These are phyloP conservation scores for Rosa rugosa DNA, from an alignment of 306 rosid genomes.

Conservation along the genomic window DNA sequence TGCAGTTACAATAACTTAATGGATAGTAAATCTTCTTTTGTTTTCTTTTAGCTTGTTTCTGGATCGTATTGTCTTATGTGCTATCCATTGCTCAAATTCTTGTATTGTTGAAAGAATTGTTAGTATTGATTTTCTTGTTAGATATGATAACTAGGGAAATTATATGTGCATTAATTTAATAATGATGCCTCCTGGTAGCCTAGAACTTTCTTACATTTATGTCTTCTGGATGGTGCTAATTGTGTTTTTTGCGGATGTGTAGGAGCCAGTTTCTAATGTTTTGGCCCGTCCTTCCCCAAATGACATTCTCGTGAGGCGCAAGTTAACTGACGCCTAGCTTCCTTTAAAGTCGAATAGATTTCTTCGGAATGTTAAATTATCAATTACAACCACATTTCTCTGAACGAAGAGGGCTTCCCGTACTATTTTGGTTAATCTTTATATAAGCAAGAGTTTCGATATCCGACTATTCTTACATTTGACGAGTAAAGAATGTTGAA, in stretches of 20 bases:
- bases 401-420: not conserved
- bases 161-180: constrained; percentile 2
- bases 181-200: not conserved
- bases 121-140: constrained; percentile 3
- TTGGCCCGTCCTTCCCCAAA: constrained; percentile 91
- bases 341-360: not conserved
- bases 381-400: not conserved
- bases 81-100: not conserved
- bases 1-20: not conserved
- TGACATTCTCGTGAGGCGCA: constrained; percentile 99
- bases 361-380: not conserved
- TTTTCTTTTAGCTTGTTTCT: not conserved
- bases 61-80: constrained; percentile 8
- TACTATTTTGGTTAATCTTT: not conserved
- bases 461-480: not conserved
- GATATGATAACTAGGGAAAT: constrained; percentile 4
- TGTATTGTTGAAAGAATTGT: not conserved
- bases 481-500: not conserved
- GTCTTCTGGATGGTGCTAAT: constrained; percentile 27
- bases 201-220: constrained; percentile 6
- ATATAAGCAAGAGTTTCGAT: not conserved
- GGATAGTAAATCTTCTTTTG: not conserved
- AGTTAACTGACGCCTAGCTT: constrained; percentile 38
- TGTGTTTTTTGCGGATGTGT: constrained; percentile 26
- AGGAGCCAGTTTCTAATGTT: constrained; percentile 99